Conservation (phyloP, 2,329 filamentous ascomycete genomes). For the Fusarium sp. region DNA sequence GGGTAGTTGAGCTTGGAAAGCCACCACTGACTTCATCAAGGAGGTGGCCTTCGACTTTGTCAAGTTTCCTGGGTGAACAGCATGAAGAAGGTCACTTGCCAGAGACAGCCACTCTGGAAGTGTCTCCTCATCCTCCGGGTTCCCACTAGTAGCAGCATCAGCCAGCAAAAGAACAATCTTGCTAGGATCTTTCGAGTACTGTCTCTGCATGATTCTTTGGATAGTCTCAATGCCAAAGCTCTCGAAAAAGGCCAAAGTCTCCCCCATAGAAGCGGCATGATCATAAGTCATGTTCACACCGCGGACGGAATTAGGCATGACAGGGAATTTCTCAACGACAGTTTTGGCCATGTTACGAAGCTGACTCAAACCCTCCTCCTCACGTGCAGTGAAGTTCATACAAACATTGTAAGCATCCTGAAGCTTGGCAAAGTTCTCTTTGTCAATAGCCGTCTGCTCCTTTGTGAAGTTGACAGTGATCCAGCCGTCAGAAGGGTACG, state of each 20-base stretch:
- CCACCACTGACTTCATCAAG: background rate
- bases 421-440: constrained; percentile 74
- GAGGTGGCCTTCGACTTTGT: no score
- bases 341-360: constrained; percentile 63
- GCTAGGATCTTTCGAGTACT: background rate
- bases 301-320: no score
- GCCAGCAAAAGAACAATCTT: no score
- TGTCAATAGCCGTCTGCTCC: constrained; percentile 58
- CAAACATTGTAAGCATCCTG: constrained; percentile 73
- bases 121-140: no score
- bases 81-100: background rate
- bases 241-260: constrained; percentile 21
- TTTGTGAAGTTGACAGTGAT: constrained; percentile 31
- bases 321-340: constrained; percentile 17
- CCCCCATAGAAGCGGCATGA: background rate
- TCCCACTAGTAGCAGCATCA: no score
- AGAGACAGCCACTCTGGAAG: background rate
- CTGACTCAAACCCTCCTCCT: constrained; percentile 65
- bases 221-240: constrained; percentile 14
- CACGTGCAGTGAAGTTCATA: constrained; percentile 68
- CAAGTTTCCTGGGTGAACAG: constrained; percentile 24
- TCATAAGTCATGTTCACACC: background rate
- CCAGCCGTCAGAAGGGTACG: constrained; percentile 67
- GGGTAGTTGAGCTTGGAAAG: background rate
- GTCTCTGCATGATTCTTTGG: background rate